Evolutionary conservation across 306 rosid species (phyloP), one percentile per base, ranked within the genome.

Genomic region (Aeschynomene evenia): DNA sequence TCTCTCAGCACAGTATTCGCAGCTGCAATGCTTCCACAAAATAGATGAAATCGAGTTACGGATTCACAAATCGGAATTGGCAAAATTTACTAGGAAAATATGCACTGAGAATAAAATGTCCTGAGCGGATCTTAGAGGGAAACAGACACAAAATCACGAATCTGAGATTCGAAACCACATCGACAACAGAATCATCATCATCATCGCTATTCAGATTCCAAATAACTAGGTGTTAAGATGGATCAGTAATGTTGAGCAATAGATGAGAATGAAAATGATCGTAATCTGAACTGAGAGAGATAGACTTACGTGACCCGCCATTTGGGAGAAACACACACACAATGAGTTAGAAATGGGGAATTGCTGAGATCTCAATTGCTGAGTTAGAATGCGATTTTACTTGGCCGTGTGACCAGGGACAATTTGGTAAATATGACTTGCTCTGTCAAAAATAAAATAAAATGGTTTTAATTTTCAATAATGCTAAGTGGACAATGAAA

Each of bases 271-370:
- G 65, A 42, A 21, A 69, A 42, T 36, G 40, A 9, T 34, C 8
- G 52, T 7, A 81, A 61, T 40, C 29, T 57, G 18, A 65, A 51
- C 4, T 11, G 64, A 64, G 40, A 15, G 31, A 70, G 29, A 58
- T 10, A 68, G n/a, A 78, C 76, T 52, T 74, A 75, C 86, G 46
- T 74, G 31, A 28, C 31, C 42, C 56, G 57, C 79, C 86, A 82
- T 82, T 74, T 71, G 21, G 9, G 51, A 65, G 66, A 66, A 68
- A 50, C 33, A 65, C 26, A 66, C 63, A 50, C 33, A 65, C 26
- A 56, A 26, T 58, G 53, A 10, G 51, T 68, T 43, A 43, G 18
- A 28, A 34, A 65, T 13, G 23, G 34, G 33, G 64, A 21, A 11
- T 22, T 12, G n/a, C 7, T 7, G 46, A 37, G 56, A 51, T 63